Evolutionary conservation across 352 stramenopile genomes (phyloP), one percentile per base, ranked within the genome.

Genomic region (Globisporangium spinosum): DNA sequence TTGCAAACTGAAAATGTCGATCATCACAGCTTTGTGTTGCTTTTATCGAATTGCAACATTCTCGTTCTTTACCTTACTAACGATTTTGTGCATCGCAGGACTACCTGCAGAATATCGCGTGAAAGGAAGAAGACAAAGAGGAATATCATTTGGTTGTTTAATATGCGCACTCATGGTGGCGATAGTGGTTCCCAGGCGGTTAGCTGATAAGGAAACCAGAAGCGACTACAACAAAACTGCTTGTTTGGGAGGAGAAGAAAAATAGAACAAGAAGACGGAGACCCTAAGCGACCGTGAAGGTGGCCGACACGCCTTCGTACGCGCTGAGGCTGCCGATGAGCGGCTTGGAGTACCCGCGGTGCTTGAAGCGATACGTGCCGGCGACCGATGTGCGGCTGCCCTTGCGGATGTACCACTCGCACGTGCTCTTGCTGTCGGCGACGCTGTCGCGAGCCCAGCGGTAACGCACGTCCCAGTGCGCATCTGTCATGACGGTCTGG

Each of bases 391-490:
- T 77, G 17, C 67, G 57, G 43, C 59, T 67, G 8, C 75, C 74
- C 3, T 51, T 10, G 4, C 80, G 78, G 23, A 86, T 77, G 63
- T 63, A 76, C 78, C 78, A 86, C 63, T 78, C 70, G 65, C 78
- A 85, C 54, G 67, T 78, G 56, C 72, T 80, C 57, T 78, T 81
- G 62, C 77, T 86, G 54, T 83, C 70, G 23, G 56, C 49, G 53
- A 72, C 51, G 25, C 71, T 62, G 23, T 70, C 54, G 62, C 72
- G 71, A 3, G n/a, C 53, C 78, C 79, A 88, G 23, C 66, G 53
- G 66, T 76, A 86, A 22, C 79, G 79, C 22, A 86, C 35, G 34
- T 86, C 79, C 80, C 80, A 89, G 59, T 88, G 76, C 1, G 70
- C 72, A 57, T 90, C 82, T 0, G 74, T 85, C 70, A 87, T 62